phyloP scores from a whole-genome alignment of 345 rosid genomes.

The Eucalyptus fibrosa region DNA sequence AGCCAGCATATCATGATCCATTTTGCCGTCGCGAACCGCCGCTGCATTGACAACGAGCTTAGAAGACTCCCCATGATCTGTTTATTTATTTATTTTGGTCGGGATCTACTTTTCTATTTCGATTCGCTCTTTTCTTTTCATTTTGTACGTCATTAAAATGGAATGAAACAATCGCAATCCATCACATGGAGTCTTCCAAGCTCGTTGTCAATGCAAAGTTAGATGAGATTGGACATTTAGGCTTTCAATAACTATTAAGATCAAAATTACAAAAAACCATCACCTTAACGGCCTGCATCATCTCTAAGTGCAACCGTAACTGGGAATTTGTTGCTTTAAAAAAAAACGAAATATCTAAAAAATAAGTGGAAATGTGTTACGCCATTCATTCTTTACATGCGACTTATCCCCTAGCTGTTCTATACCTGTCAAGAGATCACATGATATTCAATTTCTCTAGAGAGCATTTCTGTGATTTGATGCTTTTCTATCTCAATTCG shows the following conservation, averaged over 20 bases:
- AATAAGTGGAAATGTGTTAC: not conserved
- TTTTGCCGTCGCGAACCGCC: fast-evolving
- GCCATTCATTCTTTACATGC: not conserved
- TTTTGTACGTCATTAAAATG: too few species aligned
- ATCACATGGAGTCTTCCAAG: too few species aligned
- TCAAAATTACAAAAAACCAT: not conserved
- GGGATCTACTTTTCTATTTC: too few species aligned
- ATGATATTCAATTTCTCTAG: not conserved
- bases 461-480: not conserved
- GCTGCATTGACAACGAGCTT: not conserved
- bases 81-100: too few species aligned
- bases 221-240: not conserved
- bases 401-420: not conserved
- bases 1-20: fast-evolving
- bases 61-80: too few species aligned
- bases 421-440: not conserved
- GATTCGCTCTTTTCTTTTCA: too few species aligned
- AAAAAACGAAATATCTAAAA: not conserved
- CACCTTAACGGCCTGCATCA: not conserved
- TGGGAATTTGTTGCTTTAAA: not conserved
- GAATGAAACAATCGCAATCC: too few species aligned
- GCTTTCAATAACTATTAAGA: not conserved
- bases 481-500: not conserved
- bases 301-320: not conserved
- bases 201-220: not conserved